Evolutionary conservation across 2,329 filamentous ascomycete species (phyloP).

Genomic region (Phaeosphaeria sp.): DNA sequence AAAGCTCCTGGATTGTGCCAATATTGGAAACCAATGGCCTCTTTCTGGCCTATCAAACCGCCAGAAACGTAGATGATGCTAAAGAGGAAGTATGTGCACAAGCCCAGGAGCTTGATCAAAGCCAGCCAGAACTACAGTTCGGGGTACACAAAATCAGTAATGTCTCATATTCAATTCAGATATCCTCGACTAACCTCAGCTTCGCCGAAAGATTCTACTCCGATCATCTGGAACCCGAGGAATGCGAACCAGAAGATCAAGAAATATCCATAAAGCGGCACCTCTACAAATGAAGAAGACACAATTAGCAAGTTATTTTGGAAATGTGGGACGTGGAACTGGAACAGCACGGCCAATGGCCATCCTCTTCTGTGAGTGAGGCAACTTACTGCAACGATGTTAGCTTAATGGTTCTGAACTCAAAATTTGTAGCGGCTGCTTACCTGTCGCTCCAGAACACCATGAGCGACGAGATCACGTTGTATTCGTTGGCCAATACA

Average conservation of each 20-base stretch:
- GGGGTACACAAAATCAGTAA: too few relatives aligned
- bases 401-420: too few relatives aligned
- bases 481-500: slow-evolving; percentile 75
- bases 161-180: too few relatives aligned
- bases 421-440: too few relatives aligned
- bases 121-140: slow-evolving; percentile 48
- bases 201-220: slow-evolving; percentile 52
- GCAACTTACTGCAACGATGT: too few relatives aligned
- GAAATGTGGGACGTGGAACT: too few relatives aligned
- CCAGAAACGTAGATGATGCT: slow-evolving; percentile 48
- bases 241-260: slow-evolving; percentile 52
- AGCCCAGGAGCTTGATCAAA: slow-evolving; percentile 47
- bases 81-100: slow-evolving; percentile 51
- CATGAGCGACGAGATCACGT: slow-evolving; percentile 70
- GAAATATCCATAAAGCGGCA: slow-evolving; percentile 51
- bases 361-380: too few relatives aligned
- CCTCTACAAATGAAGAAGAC: too few relatives aligned
- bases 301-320: too few relatives aligned
- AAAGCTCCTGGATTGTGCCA: slow-evolving; percentile 51
- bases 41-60: slow-evolving; percentile 39
- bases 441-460: slow-evolving; percentile 70
- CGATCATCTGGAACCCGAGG: slow-evolving; percentile 49
- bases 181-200: slow-evolving; percentile 29
- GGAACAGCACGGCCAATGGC: too few relatives aligned
- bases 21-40: slow-evolving; percentile 45